A percentile compares a stretch with the other conserved stretches of the same genome.
phyloP scores from a whole-genome alignment of 352 stramenopile species.

The Achlya hypogyna region DNA sequence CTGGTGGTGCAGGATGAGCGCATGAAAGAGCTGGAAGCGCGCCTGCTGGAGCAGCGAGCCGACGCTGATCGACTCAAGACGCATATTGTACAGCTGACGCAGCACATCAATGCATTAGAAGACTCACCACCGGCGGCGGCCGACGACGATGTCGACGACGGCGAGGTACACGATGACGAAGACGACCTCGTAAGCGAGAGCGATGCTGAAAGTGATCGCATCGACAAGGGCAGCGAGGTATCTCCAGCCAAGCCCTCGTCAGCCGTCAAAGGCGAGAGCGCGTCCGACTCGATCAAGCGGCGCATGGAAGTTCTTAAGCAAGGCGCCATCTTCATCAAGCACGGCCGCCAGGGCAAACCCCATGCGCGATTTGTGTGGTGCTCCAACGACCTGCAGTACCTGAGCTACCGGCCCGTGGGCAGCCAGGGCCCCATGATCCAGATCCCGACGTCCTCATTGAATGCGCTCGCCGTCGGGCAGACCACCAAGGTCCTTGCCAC shows the following conservation, averaged over 20 bases:
- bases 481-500: not conserved
- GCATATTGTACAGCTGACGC: constrained; percentile 32
- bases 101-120: constrained; percentile 10
- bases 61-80: constrained; percentile 42
- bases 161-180: not conserved
- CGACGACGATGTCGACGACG: constrained; percentile 8
- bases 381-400: constrained; percentile 57
- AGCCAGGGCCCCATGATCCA: constrained; percentile 20
- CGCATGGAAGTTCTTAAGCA: constrained; percentile 63
- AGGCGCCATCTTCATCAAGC: constrained; percentile 71
- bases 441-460: constrained; percentile 10
- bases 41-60: constrained; percentile 44
- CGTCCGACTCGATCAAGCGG: constrained; percentile 49
- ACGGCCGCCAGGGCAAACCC: constrained; percentile 58
- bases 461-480: not conserved
- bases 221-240: constrained; percentile 5
- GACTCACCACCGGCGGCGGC: not conserved
- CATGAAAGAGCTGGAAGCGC: constrained; percentile 42
- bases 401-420: constrained; percentile 59
- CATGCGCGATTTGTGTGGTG: constrained; percentile 79
- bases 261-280: constrained; percentile 22
- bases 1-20: constrained; percentile 44
- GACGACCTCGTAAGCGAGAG: constrained; percentile 42
- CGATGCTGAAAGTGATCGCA: constrained; percentile 26
- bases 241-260: constrained; percentile 8